Evolutionary conservation across 768 basidiomycete genomes (phyloP).

Genomic region (Rhizopogon sp.): DNA sequence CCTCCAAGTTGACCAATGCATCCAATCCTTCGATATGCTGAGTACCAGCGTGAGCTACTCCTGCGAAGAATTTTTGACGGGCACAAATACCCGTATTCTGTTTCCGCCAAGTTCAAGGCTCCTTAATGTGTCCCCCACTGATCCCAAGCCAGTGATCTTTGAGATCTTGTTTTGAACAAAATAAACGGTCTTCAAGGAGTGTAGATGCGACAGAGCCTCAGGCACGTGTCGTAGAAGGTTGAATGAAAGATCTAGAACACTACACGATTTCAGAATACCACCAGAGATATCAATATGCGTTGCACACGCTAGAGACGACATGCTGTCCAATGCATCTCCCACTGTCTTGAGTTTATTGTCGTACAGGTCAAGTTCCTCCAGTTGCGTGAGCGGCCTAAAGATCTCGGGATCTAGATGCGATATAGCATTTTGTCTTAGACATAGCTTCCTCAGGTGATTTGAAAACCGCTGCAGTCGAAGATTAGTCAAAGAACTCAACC

Average conservation of each 20-base stretch:
- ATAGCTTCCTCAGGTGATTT: constrained; percentile 61
- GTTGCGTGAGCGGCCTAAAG: constrained; percentile 55
- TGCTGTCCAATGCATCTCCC: constrained; percentile 57
- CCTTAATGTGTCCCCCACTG: constrained; percentile 49
- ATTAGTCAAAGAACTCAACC: constrained; percentile 60
- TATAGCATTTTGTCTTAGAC: constrained; percentile 84
- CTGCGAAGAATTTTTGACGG: not conserved
- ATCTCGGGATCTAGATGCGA: constrained; percentile 65
- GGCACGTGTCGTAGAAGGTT: constrained; percentile 79
- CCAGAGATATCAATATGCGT: not conserved
- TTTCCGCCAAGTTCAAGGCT: constrained; percentile 95
- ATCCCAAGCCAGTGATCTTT: constrained; percentile 63
- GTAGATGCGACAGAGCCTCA: constrained; percentile 52
- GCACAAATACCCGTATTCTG: constrained; percentile 66
- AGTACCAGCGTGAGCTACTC: not conserved
- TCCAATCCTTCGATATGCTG: constrained; percentile 89
- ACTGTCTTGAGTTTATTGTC: constrained; percentile 88
- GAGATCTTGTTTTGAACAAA: constrained; percentile 96
- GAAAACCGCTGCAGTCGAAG: constrained; percentile 76
- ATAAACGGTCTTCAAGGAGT: constrained; percentile 71
- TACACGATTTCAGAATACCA: constrained; percentile 23
- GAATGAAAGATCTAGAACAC: constrained; percentile 90
- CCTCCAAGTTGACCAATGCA: constrained; percentile 75
- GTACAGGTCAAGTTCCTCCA: constrained; percentile 93
- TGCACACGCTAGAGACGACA: constrained; percentile 54